Conservation (phyloP, 2,329 filamentous ascomycete species). For the Dactylellina cionopaga region DNA sequence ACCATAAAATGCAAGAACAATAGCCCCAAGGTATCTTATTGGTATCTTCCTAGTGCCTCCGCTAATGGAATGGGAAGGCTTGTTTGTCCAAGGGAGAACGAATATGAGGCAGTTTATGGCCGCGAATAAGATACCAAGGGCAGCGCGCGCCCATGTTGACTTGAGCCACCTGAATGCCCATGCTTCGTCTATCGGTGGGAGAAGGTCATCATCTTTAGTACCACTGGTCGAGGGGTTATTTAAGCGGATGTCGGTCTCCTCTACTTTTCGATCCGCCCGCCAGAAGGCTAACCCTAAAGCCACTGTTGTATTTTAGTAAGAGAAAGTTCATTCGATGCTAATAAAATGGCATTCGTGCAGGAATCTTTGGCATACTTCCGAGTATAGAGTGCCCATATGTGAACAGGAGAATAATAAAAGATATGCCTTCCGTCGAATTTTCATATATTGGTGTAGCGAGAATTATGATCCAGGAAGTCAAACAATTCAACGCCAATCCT, state of each 20-base stretch:
- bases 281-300: neutral
- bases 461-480: conserved; percentile 3
- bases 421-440: conserved; percentile 13
- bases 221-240: neutral
- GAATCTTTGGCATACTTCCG: conserved; percentile 2
- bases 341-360: neutral
- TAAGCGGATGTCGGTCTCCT: neutral
- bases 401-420: conserved; percentile 3
- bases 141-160: neutral
- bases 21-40: neutral
- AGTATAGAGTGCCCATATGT: conserved; percentile 16
- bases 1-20: neutral
- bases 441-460: conserved; percentile 14
- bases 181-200: neutral
- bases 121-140: neutral
- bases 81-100: conserved; percentile 6
- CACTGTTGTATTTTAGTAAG: neutral
- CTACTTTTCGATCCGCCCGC: neutral
- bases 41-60: neutral
- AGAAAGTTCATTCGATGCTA: neutral
- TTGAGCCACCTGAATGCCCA: conserved; percentile 1
- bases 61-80: neutral
- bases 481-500: neutral
- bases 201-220: neutral
- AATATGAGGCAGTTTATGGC: conserved; percentile 4